phyloP scores from a whole-genome alignment of 768 basidiomycete species.

The Podaxis sp. region DNA sequence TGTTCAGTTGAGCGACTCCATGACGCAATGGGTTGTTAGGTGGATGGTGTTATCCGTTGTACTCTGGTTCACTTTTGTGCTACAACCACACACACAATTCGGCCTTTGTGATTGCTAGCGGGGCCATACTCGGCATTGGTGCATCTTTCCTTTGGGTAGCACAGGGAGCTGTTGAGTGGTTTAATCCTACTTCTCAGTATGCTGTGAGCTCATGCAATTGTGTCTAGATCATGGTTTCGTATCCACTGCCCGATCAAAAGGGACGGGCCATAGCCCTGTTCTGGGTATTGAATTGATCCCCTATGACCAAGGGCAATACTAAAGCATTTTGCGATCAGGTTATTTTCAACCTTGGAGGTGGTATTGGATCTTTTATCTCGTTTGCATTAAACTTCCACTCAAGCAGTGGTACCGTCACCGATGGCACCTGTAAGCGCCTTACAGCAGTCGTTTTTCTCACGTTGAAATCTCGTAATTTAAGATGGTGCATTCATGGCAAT shows the following conservation, averaged over 20 bases:
- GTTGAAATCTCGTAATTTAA: background rate
- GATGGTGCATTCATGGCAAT: conserved; percentile 31
- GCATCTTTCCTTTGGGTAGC: conserved; percentile 31
- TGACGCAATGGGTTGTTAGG: conserved; percentile 15
- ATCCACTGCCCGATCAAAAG: conserved; percentile 28
- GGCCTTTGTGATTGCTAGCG: conserved; percentile 28
- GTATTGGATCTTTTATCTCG: conserved; percentile 31
- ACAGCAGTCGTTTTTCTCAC: background rate
- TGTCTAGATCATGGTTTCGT: conserved; percentile 29
- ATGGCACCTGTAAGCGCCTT: conserved; percentile 26
- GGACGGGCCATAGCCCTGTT: conserved; percentile 28
- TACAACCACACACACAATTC: conserved; percentile 29
- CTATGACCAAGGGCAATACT: background rate
- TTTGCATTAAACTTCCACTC: conserved; percentile 29
- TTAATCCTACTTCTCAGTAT: background rate
- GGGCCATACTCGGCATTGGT: conserved; percentile 28
- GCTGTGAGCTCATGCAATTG: background rate
- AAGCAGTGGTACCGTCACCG: conserved; percentile 27
- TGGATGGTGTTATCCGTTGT: conserved; percentile 28
- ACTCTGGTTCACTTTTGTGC: conserved; percentile 28
- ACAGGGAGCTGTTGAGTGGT: conserved; percentile 26
- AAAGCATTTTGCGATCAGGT: conserved; percentile 16
- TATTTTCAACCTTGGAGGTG: conserved; percentile 30
- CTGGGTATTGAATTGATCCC: conserved; percentile 19
- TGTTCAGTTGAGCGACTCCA: background rate